Percentiles rank a stretch among this genome's conserved stretches.
phyloP scores from a whole-genome alignment of 768 basidiomycete genomes.

The Suillus subalutaceus region DNA sequence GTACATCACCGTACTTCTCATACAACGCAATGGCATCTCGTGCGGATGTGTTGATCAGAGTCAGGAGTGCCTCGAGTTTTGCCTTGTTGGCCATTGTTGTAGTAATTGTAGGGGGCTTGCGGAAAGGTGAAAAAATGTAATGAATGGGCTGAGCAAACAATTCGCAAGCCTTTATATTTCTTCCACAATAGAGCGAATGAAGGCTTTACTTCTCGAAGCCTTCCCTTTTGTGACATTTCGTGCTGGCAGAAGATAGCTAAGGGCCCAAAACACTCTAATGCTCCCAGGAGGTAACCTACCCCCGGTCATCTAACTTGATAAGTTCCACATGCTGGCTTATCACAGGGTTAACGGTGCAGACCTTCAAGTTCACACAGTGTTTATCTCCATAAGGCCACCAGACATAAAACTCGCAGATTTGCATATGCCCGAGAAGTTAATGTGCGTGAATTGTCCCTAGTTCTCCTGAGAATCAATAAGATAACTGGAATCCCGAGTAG shows the following conservation, averaged over 20 bases:
- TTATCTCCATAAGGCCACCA: not conserved
- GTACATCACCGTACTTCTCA: slow-evolving; percentile 30
- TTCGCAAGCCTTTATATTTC: not conserved
- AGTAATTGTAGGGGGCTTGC: not conserved
- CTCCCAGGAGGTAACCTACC: not conserved
- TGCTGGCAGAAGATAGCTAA: not conserved
- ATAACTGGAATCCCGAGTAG: not conserved
- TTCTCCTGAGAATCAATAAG: no score
- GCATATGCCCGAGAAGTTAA: not conserved
- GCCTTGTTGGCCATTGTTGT: slow-evolving; percentile 19
- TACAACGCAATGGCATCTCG: slow-evolving; percentile 38
- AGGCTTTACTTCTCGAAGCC: not conserved
- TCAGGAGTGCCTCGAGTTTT: slow-evolving; percentile 31
- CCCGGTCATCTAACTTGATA: not conserved
- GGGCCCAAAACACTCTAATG: not conserved
- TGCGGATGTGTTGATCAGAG: slow-evolving; percentile 34
- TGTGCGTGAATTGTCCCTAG: not conserved
- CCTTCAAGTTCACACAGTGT: not conserved
- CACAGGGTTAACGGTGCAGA: not conserved
- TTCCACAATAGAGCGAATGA: not conserved
- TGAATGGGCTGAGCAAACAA: not conserved
- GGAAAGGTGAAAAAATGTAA: not conserved
- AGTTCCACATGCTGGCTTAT: not conserved
- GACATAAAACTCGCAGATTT: not conserved
- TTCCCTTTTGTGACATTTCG: slow-evolving; percentile 2